Conservation (phyloP, 2,329 filamentous ascomycete genomes). For the Dothidotthia symphoricarpi region DNA sequence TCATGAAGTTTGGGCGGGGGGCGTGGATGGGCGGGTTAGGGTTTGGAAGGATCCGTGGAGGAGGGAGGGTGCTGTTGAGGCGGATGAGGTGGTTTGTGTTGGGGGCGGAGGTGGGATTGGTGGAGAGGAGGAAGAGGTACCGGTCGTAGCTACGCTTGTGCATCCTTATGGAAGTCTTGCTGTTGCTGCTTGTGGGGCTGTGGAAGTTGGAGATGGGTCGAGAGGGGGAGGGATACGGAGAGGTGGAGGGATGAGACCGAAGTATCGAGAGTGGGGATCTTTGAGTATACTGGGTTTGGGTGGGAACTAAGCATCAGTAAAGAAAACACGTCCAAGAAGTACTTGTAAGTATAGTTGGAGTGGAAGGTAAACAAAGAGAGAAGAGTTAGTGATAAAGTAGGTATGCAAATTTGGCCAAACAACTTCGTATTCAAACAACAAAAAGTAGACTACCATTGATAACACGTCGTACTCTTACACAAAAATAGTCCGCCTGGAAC, state of each 20-base stretch:
- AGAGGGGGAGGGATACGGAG: slow-evolving; percentile 1
- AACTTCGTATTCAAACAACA: too few relatives aligned
- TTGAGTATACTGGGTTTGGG: slow-evolving; percentile 27
- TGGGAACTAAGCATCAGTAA: slow-evolving; percentile 1
- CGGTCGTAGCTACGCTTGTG: slow-evolving; percentile 26
- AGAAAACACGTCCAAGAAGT: too few relatives aligned
- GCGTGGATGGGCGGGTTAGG: slow-evolving; percentile 55
- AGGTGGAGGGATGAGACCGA: slow-evolving; percentile 13
- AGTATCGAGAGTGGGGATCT: slow-evolving; percentile 21
- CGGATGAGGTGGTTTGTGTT: slow-evolving; percentile 36
- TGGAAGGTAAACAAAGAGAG: too few relatives aligned
- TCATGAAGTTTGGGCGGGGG: slow-evolving; percentile 60
- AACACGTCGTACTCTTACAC: too few relatives aligned
- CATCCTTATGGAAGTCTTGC: slow-evolving; percentile 23
- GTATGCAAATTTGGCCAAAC: too few relatives aligned
- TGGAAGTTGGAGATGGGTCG: slow-evolving; percentile 4
- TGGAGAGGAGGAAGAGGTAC: slow-evolving; percentile 2
- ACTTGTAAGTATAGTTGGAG: too few relatives aligned
- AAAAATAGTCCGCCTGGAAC: too few relatives aligned
- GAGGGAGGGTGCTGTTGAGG: slow-evolving; percentile 34
- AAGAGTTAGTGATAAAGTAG: too few relatives aligned
- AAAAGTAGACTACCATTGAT: too few relatives aligned
- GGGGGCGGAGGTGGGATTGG: slow-evolving; percentile 1
- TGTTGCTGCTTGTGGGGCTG: slow-evolving; percentile 24
- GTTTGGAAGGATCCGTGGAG: slow-evolving; percentile 38